These are phyloP conservation scores for Lasiodiplodia sp. DNA, from an alignment of 2,329 filamentous ascomycete species.

Conservation along the genomic window DNA sequence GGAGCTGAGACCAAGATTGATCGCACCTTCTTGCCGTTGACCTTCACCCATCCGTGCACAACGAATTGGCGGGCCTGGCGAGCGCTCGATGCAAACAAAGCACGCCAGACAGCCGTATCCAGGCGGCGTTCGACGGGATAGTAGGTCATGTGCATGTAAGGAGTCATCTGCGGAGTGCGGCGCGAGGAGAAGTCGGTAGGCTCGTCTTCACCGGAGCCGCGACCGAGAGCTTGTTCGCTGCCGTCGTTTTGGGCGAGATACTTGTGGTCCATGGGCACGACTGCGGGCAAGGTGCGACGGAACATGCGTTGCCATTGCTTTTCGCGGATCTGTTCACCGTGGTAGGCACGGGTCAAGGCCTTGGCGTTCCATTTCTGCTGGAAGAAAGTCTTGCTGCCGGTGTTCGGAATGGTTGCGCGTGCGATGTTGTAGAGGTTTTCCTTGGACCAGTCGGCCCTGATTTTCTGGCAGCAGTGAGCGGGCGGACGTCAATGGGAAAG, in stretches of 20 bases:
- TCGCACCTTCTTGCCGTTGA: conserved; percentile 91
- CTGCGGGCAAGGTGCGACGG: conserved; percentile 77
- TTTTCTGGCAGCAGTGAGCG: conserved; percentile 66
- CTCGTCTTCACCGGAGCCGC: conserved; percentile 72
- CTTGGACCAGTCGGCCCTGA: conserved; percentile 97
- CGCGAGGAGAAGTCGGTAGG: conserved; percentile 28
- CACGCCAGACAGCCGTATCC: conserved; percentile 92
- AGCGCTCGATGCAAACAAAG: conserved; percentile 91
- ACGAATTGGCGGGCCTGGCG: conserved; percentile 94
- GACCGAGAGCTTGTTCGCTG: conserved; percentile 79
- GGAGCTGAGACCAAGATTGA: background rate
- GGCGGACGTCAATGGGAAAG: background rate
- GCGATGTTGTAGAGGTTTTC: conserved; percentile 92
- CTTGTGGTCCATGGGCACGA: conserved; percentile 81
- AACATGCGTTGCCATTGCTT: conserved; percentile 96
- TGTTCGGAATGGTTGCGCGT: conserved; percentile 50
- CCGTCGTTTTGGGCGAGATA: conserved; percentile 85
- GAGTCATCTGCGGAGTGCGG: conserved; percentile 62
- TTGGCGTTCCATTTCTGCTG: conserved; percentile 99
- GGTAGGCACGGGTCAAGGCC: conserved; percentile 81
- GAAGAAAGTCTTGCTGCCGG: conserved; percentile 75
- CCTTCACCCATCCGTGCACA: conserved; percentile 89
- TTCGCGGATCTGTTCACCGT: conserved; percentile 93
- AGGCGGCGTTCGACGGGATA: conserved; percentile 88
- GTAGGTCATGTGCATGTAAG: conserved; percentile 97